phyloP scores from a whole-genome alignment of 495 filamentous ascomycete species.

The Saxophila tyrrhenica region DNA sequence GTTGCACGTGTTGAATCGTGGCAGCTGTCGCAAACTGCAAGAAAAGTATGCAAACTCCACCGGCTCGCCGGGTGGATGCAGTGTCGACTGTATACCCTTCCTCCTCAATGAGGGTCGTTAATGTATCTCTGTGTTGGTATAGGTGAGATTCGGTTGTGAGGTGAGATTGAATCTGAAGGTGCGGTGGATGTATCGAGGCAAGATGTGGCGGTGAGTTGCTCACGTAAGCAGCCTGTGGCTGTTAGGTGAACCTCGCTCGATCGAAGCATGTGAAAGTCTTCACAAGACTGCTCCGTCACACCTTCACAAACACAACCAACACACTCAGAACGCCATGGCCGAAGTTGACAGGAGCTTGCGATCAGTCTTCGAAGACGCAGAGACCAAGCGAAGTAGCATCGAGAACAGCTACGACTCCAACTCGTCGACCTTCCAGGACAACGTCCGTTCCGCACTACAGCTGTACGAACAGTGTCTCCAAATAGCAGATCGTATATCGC shows the following conservation, averaged over 20 bases:
- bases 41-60: too few relatives aligned
- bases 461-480: slow-evolving; percentile 61
- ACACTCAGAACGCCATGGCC: slow-evolving; percentile 33
- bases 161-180: too few relatives aligned
- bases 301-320: neutral
- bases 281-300: neutral
- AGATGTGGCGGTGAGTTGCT: too few relatives aligned
- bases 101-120: too few relatives aligned
- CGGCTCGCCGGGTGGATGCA: too few relatives aligned
- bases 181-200: too few relatives aligned
- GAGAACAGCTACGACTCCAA: slow-evolving; percentile 40
- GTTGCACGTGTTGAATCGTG: slow-evolving; percentile 4
- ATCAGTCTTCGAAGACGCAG: slow-evolving; percentile 45
- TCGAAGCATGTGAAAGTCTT: neutral
- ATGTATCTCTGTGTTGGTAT: neutral
- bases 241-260: too few relatives aligned
- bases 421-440: slow-evolving; percentile 51
- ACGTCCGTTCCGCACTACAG: slow-evolving; percentile 52
- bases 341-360: slow-evolving; percentile 49
- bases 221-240: too few relatives aligned
- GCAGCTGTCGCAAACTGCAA: too few relatives aligned
- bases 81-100: too few relatives aligned
- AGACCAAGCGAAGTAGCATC: slow-evolving; percentile 37
- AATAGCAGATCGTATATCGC: slow-evolving; percentile 54
- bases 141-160: neutral